Evolutionary conservation across 1,284 basidiomycete genomes (phyloP).

Genomic region (Cystobasidium pallidum): DNA sequence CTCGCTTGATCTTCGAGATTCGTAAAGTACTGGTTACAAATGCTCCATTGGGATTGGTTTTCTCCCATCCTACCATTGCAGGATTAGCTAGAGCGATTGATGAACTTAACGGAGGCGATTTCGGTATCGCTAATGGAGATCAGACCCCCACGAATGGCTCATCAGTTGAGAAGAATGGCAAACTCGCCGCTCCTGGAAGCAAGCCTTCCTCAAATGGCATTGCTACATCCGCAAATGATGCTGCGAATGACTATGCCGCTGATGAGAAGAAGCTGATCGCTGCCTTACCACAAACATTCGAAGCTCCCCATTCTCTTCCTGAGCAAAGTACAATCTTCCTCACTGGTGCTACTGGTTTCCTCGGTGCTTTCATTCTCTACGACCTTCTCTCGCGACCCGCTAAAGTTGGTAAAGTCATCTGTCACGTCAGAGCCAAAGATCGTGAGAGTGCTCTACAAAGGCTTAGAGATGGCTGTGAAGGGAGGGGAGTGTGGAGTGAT

Average conservation of each 20-base stretch:
- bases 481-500: constrained; percentile 90
- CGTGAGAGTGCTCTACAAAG: constrained; percentile 70
- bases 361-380: constrained; percentile 88
- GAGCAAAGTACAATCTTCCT: constrained; percentile 77
- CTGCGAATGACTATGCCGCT: constrained; percentile 67
- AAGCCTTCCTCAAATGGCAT: constrained; percentile 46
- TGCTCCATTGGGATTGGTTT: constrained; percentile 89
- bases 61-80: constrained; percentile 84
- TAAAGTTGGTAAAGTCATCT: constrained; percentile 83
- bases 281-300: constrained; percentile 67
- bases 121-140: constrained; percentile 67
- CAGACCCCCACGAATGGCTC: constrained; percentile 53
- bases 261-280: constrained; percentile 73
- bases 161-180: constrained; percentile 53
- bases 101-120: constrained; percentile 72
- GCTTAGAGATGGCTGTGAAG: constrained; percentile 74
- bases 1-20: constrained; percentile 94
- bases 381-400: constrained; percentile 70
- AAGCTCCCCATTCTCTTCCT: constrained; percentile 62
- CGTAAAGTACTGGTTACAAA: constrained; percentile 90
- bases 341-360: constrained; percentile 95
- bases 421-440: constrained; percentile 78
- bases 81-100: constrained; percentile 84
- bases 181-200: constrained; percentile 39
- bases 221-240: constrained; percentile 55